Percentiles rank a stretch among this genome's conserved stretches.
phyloP scores from a whole-genome alignment of 495 filamentous ascomycete genomes.

The Xylaria castorea region DNA sequence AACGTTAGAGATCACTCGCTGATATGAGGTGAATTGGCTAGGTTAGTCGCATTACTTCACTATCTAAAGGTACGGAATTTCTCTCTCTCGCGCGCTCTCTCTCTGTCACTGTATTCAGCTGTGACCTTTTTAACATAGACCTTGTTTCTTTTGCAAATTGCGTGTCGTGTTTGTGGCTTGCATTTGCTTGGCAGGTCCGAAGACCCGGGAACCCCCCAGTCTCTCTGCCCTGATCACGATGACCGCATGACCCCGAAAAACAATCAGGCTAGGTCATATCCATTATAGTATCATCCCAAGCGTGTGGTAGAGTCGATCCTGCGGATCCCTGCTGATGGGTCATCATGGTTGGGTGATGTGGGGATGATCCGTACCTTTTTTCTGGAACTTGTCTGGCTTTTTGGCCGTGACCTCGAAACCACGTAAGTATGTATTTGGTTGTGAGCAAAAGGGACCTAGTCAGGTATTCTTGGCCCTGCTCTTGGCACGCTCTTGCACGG shows the following conservation, averaged over 20 bases:
- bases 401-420: conserved; percentile 29
- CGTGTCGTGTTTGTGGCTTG: conserved; percentile 15
- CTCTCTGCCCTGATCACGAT: conserved; percentile 16
- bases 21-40: background rate
- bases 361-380: conserved; percentile 24
- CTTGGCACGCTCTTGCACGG: too few species aligned
- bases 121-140: background rate
- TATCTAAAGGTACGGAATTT: background rate
- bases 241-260: conserved; percentile 25
- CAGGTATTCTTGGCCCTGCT: too few species aligned
- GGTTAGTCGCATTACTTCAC: background rate
- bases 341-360: conserved; percentile 31
- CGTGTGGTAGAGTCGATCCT: conserved; percentile 37
- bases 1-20: background rate
- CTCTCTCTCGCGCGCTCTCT: too few species aligned
- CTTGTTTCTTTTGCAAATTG: conserved; percentile 7
- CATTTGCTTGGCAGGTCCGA: conserved; percentile 21
- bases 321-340: conserved; percentile 34
- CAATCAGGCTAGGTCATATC: conserved; percentile 15
- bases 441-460: too few species aligned
- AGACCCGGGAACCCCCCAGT: conserved; percentile 1
- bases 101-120: background rate
- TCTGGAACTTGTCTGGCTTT: conserved; percentile 18
- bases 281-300: conserved; percentile 40
- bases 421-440: too few species aligned